These are phyloP conservation scores for Exophiala bonariae DNA, from an alignment of 2,329 filamentous ascomycete species.

Conservation along the genomic window DNA sequence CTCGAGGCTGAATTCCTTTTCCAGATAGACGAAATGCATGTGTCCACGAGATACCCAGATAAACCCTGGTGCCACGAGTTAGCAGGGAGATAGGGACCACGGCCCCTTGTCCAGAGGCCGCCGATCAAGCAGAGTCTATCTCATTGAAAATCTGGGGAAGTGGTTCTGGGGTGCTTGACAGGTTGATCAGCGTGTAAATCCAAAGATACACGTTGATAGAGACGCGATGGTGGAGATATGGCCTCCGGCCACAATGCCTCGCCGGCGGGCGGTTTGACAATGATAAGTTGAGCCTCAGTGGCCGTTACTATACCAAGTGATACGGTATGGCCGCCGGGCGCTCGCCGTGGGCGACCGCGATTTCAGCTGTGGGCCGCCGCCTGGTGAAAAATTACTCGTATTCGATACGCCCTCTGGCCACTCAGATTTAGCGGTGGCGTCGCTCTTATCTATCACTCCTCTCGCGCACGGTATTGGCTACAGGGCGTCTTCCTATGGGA, in stretches of 20 bases:
- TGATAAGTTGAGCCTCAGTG: too few species aligned
- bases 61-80: slow-evolving; percentile 18
- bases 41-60: slow-evolving; percentile 16
- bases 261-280: neutral
- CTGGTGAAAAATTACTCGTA: slow-evolving; percentile 13
- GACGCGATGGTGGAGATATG: slow-evolving; percentile 2
- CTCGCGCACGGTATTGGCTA: too few species aligned
- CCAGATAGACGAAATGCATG: slow-evolving; percentile 14
- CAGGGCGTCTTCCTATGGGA: too few species aligned
- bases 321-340: slow-evolving; percentile 20
- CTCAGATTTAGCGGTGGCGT: too few species aligned
- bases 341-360: too few species aligned
- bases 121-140: neutral
- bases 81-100: slow-evolving; percentile 16
- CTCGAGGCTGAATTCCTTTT: slow-evolving; percentile 8
- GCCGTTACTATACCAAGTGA: neutral
- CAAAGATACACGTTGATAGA: slow-evolving; percentile 5
- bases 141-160: neutral
- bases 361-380: neutral
- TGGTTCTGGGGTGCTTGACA: slow-evolving; percentile 6
- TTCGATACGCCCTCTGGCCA: too few species aligned
- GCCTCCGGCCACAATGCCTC: neutral
- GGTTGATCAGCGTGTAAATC: neutral
- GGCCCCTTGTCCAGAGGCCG: slow-evolving; percentile 14
- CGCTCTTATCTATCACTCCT: too few species aligned